phyloP scores from a whole-genome alignment of 2,329 filamentous ascomycete species.

The Aspergillus sp. region DNA sequence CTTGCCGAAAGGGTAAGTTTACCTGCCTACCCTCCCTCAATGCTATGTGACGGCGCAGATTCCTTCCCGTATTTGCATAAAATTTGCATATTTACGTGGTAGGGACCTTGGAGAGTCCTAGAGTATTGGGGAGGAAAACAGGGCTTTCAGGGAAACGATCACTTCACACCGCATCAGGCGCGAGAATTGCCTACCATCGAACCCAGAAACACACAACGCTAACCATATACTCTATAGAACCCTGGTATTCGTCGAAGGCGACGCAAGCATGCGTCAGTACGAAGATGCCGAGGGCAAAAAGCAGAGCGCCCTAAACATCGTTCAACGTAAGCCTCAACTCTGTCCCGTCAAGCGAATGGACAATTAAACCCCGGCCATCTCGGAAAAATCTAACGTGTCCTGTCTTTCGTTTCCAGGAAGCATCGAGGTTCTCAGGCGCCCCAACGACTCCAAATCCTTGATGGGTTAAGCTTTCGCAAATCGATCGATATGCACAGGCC shows the following conservation, averaged over 20 bases:
- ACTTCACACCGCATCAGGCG: not conserved
- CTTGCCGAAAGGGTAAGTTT: slow-evolving; percentile 80
- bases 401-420: slow-evolving; percentile 20
- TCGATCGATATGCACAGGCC: not conserved
- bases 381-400: slow-evolving; percentile 2
- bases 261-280: slow-evolving; percentile 67
- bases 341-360: not conserved
- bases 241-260: slow-evolving; percentile 79
- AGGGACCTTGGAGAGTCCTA: not conserved
- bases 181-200: not conserved
- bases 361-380: not conserved
- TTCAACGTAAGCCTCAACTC: slow-evolving; percentile 66
- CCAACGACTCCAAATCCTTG: slow-evolving; percentile 9
- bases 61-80: not conserved
- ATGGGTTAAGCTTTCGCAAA: slow-evolving; percentile 9
- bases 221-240: slow-evolving; percentile 53
- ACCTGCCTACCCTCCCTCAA: not conserved
- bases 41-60: not conserved
- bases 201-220: slow-evolving; percentile 5
- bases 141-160: not conserved
- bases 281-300: slow-evolving; percentile 70
- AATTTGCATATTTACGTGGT: not conserved
- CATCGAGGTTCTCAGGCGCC: slow-evolving; percentile 37
- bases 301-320: slow-evolving; percentile 62
- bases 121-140: not conserved